These are phyloP conservation scores for Scolecobasidium constrictum DNA, from an alignment of 2,329 filamentous ascomycete genomes.

Conservation along the genomic window DNA sequence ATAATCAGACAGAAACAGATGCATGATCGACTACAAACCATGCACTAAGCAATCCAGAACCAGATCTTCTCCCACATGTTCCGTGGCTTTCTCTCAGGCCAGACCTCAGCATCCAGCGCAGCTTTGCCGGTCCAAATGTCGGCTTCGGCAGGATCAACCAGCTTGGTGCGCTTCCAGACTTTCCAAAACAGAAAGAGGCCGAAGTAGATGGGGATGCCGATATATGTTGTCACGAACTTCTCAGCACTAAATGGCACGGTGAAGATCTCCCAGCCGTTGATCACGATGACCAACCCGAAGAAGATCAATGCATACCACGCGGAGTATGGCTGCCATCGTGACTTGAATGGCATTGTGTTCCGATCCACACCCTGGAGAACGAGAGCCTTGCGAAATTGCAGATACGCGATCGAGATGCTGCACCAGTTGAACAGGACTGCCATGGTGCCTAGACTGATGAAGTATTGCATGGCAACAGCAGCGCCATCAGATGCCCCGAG, in stretches of 20 bases:
- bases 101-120: slow-evolving; percentile 33
- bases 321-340: slow-evolving; percentile 22
- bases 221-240: slow-evolving; percentile 39
- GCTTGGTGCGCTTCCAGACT: slow-evolving; percentile 49
- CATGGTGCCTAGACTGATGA: slow-evolving; percentile 27
- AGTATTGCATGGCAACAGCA: slow-evolving; percentile 45
- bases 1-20: no score
- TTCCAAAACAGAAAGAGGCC: slow-evolving; percentile 53
- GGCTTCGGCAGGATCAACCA: slow-evolving; percentile 28
- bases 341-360: slow-evolving; percentile 26
- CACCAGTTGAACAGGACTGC: slow-evolving; percentile 30
- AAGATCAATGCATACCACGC: slow-evolving; percentile 33
- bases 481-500: slow-evolving; percentile 56
- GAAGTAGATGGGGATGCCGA: slow-evolving; percentile 30
- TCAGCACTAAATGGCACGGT: slow-evolving; percentile 13
- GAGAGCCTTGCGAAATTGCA: slow-evolving; percentile 26
- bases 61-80: slow-evolving; percentile 37
- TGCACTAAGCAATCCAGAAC: slow-evolving; percentile 33
- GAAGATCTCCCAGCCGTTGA: slow-evolving; percentile 55
- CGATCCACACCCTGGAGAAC: slow-evolving; percentile 25
- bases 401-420: slow-evolving; percentile 24
- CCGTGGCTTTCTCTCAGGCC: slow-evolving; percentile 30
- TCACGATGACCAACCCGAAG: slow-evolving; percentile 28
- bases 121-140: slow-evolving; percentile 38
- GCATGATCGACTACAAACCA: no score